Evolutionary conservation across 306 rosid genomes (phyloP), one percentile per base, ranked within the genome.

Genomic region (Castanospermum australe): DNA sequence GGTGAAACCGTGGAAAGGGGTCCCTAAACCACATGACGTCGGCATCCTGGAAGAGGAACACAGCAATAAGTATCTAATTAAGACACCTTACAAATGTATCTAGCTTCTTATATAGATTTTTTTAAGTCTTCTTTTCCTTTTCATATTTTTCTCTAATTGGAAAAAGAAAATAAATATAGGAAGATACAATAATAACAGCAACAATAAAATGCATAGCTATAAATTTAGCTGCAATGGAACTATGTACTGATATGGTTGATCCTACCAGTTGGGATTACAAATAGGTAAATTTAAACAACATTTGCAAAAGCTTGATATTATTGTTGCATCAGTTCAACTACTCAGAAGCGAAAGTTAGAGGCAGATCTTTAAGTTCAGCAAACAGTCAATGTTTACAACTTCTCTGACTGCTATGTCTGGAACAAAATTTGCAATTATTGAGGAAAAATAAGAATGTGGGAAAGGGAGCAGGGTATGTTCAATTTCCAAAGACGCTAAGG

Each of bases 11-110:
- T 11, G 97, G 99, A 87, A 95, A 93, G 39, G 99, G 99, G 65
- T 95, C 82, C 85, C 98, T 90, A 83, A 95, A 89, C 99, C 99
- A 95, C 99, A 95, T 93, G 84, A 91, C 41, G 85, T 95, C 99
- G 42, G 92, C 98, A 91, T 95, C 99, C 98, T 95, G 90, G 48
- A 84, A 79, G 62, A 73, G 63, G 61, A 81, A 82, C 63, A 75
- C 59, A 62, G 18, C 5, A 54, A 57, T 66, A 61, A 73, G 68
- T 44, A 68, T 78, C 47, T 41, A 55, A 74, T 61, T 45, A 60
- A 55, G 79, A 69, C 14, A 39, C 59, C 83, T 79, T 71, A 18
- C 56, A 67, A 77, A 75, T 73, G 12, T 61, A 32, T 52, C 80
- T 8, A 60, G 41, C 77, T 36, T 54, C 45, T 63, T n/a, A 69